Base-by-base conservation (phyloP, 2,329 filamentous ascomycete species). In the Penicillium sumatraense region DNA sequence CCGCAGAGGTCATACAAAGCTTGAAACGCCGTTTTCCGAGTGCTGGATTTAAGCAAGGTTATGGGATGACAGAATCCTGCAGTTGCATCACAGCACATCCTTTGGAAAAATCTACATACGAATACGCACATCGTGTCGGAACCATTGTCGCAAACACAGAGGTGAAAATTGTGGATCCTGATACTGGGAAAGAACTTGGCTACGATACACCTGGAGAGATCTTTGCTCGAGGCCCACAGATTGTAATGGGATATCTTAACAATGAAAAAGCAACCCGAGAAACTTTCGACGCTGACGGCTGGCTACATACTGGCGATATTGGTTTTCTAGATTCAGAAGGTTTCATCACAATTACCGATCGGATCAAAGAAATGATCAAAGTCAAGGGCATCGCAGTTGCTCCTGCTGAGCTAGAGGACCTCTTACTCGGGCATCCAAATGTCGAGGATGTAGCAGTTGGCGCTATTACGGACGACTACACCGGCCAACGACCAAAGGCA, bases 191-290 rank as follows among this genome's bases (percentile, higher is more conserved):
- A 1, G 82, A 86, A 61, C 79, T 78, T 1, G 80, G 74, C 0
- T 65, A 83, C 3, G 78, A 78, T 38, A 77, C 86, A 63, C 75
- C 80, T 0, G 83, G 83, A 10, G 83, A 86, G 65, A 75, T 86
- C 1, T 89, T 90, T 80, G 80, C 95, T 50, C 86, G 86, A 54
- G 91, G 91, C 0, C 90, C 91, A 0, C 95, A 95, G 58, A 35
- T 69, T 6, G 62, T 66, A 2, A 80, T 84, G 63, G 91, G 90
- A 1, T 96, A 93, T 68, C 81, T 88, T 63, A 90, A 91, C 66
- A 89, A 89, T 54, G 83, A 86, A 0, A 83, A 88, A 58, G 85
- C 87, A 2, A 91, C 90, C 2, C 79, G 78, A 2, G 86, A 90
- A 42, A 86, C 89, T 0, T 86, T 95, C 58, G 89, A 89, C 2